Base-by-base conservation (phyloP, 2,329 filamentous ascomycete genomes). In the Tolypocladium cylindrosporum region DNA sequence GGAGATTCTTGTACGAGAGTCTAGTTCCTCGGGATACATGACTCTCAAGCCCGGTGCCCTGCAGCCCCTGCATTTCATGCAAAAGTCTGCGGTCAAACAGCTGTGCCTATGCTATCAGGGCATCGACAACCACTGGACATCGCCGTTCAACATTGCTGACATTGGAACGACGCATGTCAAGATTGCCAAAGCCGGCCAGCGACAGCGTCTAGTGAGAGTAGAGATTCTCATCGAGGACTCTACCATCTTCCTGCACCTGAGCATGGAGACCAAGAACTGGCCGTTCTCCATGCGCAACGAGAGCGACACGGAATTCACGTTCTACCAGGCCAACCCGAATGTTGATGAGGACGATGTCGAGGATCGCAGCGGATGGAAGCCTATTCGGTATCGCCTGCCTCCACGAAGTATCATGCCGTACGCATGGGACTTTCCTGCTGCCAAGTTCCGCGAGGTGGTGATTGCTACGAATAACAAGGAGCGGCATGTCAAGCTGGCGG, bases 261-360 rank as follows among this genome's bases (percentile, higher is more conserved):
- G 86, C 67, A 79, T 93, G 64, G 94, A 99, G 75, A 91, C 84
- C 7, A 95, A 94, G 72, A 91, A 96, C 69, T 99, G 94, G 94
- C 94, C 94, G 0, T 99, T 94, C 75, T 97, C 92, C 0, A 97
- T 99, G 87, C 88, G 94, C 63, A 99, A 99, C 68, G 94, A 97
- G 75, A 97, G 93, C 67, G 93, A 97, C 67, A 89, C 88, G 31
- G 94, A 97, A 69, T 97, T 97, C 72, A 88, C 93, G 54, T 99
- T 99, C 76, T 96, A 89, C 77, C 94, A 99, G 72, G 89, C 91
- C 21, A 89, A 97, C 66, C 94, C 94, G 5, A 96, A 93, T 65
- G 77, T 96, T 11, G 92, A 96, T 60, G 92, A 97, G 61, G 92
- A 97, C 60, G 92, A 93, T 57, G 80, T 81, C 6, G 88, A 90